Evolutionary conservation across 495 filamentous ascomycete species (phyloP).

Genomic region (Penicillium roqueforti): DNA sequence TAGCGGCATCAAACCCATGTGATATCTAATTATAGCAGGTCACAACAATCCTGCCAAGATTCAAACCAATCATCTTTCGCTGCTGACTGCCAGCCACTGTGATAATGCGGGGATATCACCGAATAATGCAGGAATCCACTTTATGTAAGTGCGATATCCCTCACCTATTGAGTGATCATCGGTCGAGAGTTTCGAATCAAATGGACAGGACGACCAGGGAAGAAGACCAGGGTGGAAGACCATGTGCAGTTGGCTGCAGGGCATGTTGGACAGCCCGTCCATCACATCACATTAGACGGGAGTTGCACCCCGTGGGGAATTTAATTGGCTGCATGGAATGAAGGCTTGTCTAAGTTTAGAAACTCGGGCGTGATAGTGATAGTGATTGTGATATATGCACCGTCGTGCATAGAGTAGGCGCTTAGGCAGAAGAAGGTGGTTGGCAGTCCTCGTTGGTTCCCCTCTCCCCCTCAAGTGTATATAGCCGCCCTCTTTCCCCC

Average conservation of each 20-base stretch:
- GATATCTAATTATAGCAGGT: background rate
- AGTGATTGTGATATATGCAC: constrained; percentile 27
- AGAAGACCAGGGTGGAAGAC: background rate
- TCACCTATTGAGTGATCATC: background rate
- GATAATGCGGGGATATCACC: constrained; percentile 1
- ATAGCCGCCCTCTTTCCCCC: constrained; percentile 35
- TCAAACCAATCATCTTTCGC: background rate
- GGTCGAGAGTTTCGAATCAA: background rate
- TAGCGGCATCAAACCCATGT: background rate
- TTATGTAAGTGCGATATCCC: background rate
- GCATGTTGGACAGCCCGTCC: background rate
- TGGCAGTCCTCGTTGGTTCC: constrained; percentile 7
- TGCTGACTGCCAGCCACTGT: constrained; percentile 2
- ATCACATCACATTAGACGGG: constrained; percentile 3
- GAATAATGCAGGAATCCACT: background rate
- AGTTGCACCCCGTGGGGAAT: background rate
- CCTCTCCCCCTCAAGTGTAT: constrained; percentile 23
- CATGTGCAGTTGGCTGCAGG: constrained; percentile 4
- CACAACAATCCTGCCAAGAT: background rate
- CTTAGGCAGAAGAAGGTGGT: constrained; percentile 20
- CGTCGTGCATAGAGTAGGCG: constrained; percentile 27
- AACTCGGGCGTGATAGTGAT: constrained; percentile 32
- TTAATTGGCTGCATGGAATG: constrained; percentile 11
- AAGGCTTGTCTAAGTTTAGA: constrained; percentile 15
- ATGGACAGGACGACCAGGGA: background rate